Evolutionary conservation across 192 early-diverging fungal genomes (phyloP), one percentile per base, ranked within the genome.

Genomic region (Oehlia diaphana): DNA sequence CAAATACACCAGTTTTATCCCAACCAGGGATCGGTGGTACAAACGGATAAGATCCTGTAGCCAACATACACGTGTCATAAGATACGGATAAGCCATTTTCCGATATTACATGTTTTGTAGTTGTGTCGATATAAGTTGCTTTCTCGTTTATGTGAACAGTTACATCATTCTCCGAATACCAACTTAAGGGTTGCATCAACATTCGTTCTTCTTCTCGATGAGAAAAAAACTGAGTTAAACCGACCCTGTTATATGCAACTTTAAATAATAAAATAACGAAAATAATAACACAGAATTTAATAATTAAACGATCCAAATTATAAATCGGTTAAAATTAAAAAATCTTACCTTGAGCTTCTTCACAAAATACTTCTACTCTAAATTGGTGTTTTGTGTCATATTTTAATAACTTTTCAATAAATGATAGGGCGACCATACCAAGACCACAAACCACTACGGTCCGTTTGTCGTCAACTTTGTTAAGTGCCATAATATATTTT

Each of bases 161-260:
- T 8, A 91, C 73, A 76, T 87, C 76, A 66, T 87, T 90, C 0
- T 88, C 84, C 9, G 77, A 35, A 73, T 92, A 92, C 91, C 91
- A 92, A 4, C 35, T 44, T 21, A 76, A 61, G 13, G 84, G 81
- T 42, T 85, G 74, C 83, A 92, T 83, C 26, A 90, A 70, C 31
- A 90, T 83, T 4, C 84, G 63, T 14, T 82, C 58, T 23, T 82
- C 68, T 53, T 79, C 77, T 31, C 85, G 84, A 78, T 93, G 91
- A 44, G 83, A 71, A 78, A 92, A 92, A 65, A 87, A 92, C 49
- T 89, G 85, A 10, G 91, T 92, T 63, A 92, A 85, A 12, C 88
- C 91, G 14, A 92, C 91, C 68, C 91, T 81, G 72, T 92, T 92
- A 81, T 92, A 92, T 0, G 92, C 91, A 23, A 87, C 83, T 82